Percentiles rank a stretch among this genome's conserved stretches.
phyloP scores from a whole-genome alignment of 2,329 filamentous ascomycete genomes.

The Botryosphaeria dothidea region DNA sequence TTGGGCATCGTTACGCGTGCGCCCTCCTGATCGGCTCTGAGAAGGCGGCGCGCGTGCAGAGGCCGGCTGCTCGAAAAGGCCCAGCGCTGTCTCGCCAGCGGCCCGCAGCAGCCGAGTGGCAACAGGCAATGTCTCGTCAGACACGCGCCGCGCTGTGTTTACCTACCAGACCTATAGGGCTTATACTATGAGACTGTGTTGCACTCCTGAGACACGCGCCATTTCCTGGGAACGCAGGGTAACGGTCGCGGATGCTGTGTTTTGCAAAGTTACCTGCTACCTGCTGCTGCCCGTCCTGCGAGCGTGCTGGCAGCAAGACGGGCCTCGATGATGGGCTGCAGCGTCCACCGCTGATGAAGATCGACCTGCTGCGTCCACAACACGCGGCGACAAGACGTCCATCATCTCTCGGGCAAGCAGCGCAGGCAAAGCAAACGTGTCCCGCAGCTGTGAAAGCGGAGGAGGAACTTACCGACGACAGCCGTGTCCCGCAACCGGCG shows the following conservation, averaged over 20 bases:
- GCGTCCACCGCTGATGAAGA: constrained; percentile 3
- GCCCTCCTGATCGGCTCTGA: constrained; percentile 12
- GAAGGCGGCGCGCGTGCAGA: not conserved
- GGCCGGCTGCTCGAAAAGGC: not conserved
- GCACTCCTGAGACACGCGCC: constrained; percentile 10
- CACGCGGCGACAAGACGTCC: not conserved
- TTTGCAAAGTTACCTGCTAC: not conserved
- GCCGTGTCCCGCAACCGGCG: constrained; percentile 3
- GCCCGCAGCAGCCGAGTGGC: constrained; percentile 6
- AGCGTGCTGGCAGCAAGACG: not conserved
- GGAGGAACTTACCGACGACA: not conserved
- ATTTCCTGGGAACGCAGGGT: not conserved
- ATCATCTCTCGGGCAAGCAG: not conserved
- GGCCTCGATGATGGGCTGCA: not conserved
- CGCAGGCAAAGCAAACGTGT: not conserved
- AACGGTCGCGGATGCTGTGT: not conserved
- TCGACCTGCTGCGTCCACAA: not conserved
- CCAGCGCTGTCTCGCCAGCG: not conserved
- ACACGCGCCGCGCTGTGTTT: not conserved
- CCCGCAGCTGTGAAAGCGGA: not conserved
- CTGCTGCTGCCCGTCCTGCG: not conserved
- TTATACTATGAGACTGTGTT: constrained; percentile 9
- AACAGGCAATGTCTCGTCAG: not conserved
- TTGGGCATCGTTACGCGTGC: constrained; percentile 13
- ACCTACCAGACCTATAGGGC: constrained; percentile 4